Base-by-base conservation (phyloP, 2,329 filamentous ascomycete genomes). In the Nigrospora sphaerica region DNA sequence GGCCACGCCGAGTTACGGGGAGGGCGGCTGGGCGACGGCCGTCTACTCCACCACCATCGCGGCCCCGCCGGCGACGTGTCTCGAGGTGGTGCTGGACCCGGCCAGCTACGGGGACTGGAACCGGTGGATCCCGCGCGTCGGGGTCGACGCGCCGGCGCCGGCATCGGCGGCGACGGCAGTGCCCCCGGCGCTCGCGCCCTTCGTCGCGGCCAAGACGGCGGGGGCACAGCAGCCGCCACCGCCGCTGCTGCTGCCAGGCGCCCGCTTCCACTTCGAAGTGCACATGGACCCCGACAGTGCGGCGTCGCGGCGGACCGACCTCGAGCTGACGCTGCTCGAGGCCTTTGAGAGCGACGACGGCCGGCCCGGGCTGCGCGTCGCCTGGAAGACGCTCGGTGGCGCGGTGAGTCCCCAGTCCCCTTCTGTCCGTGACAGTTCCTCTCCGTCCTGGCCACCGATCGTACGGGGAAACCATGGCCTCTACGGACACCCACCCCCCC, bases 21-120 rank as follows among this genome's bases (percentile, higher is more conserved):
- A 45, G 3, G 57, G 57, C 44, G 62, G 61, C 17, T 49, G 47
- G 18, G 59, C 61, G 46, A 57, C 51, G 45, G 46, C 67, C 39
- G 52, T 53, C 48, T 65, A 59, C 58, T 60, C 64, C 6, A 55
- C 57, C 32, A 50, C 47, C 50, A 64, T 70, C 51, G 54, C 56
- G 42, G 66, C 63, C 9, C 46, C 66, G 38, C 64, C 66, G 1
- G 50, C 48, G 10, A 50, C 50, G 28, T 64, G 60, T 43, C 50
- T 67, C 39, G 54, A 56, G 45, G 49, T 62, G 39, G 33, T 66
- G 32, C 52, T 65, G 38, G 55, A 64, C 38, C 50, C 63, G 23
- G 37, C 57, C 17, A 52, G 56, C 9, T 70, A 65, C 55, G 54
- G 59, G 5, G 38, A 49, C n/a, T 68, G 67, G 64, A 69, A 68